phyloP scores from a whole-genome alignment of 371 early-diverging fungal species.

The Nematocida displodere region DNA sequence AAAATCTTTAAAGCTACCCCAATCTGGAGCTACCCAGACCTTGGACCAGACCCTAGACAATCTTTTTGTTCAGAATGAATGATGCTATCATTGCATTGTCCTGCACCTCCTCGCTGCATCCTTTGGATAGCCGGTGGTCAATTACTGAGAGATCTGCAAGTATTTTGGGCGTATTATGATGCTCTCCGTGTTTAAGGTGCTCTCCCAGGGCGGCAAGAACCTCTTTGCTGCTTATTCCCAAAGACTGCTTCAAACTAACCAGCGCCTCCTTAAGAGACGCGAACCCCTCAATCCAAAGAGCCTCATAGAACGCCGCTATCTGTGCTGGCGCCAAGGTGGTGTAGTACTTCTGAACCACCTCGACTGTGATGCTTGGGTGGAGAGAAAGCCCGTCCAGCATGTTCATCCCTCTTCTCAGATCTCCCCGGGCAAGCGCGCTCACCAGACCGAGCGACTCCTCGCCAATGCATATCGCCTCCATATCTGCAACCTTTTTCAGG shows the following conservation, averaged over 20 bases:
- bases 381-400: constrained; percentile 61
- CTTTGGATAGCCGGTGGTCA: constrained; percentile 55
- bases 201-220: constrained; percentile 49
- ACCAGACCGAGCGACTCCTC: constrained; percentile 74
- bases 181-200: constrained; percentile 26
- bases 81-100: constrained; percentile 52
- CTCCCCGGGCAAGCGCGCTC: constrained; percentile 74
- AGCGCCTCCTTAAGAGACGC: constrained; percentile 4
- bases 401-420: constrained; percentile 90
- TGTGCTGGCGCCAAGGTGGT: constrained; percentile 17
- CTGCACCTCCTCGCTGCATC: constrained; percentile 63
- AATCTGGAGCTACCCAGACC: too few relatives aligned
- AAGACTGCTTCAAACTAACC: background rate
- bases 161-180: constrained; percentile 50
- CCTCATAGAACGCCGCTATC: constrained; percentile 40
- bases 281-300: constrained; percentile 31
- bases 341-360: constrained; percentile 50
- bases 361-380: constrained; percentile 6
- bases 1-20: too few relatives aligned
- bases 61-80: constrained; percentile 52
- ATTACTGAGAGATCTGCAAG: constrained; percentile 57
- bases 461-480: constrained; percentile 71
- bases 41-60: too few relatives aligned
- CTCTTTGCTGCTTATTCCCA: constrained; percentile 35
- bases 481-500: constrained; percentile 70